These are phyloP conservation scores for Hypholoma sublateritium DNA, from an alignment of 768 basidiomycete species.

Conservation along the genomic window DNA sequence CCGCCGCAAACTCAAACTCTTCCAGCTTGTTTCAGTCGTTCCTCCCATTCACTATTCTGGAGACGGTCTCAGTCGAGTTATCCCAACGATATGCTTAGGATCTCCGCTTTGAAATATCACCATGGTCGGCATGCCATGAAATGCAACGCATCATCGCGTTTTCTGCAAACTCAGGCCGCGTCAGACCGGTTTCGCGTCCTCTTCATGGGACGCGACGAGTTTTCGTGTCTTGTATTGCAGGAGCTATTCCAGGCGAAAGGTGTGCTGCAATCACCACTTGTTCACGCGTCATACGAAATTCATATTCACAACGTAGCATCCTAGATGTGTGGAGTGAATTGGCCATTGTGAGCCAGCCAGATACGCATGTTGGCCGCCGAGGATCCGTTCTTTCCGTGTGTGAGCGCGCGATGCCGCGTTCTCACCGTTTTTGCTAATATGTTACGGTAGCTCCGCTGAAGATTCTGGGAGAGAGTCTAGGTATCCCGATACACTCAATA, in stretches of 20 bases:
- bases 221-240: constrained; percentile 74
- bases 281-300: constrained; percentile 6
- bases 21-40: background rate
- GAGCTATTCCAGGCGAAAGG: constrained; percentile 65
- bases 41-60: background rate
- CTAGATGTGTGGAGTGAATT: constrained; percentile 79
- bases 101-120: background rate
- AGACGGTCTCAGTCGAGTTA: too few species aligned
- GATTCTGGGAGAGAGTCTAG: constrained; percentile 48
- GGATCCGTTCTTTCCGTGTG: constrained; percentile 57
- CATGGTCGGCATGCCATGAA: background rate
- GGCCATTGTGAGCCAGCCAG: constrained; percentile 70
- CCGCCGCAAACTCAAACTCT: background rate
- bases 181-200: constrained; percentile 62
- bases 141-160: background rate
- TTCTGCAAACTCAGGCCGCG: background rate
- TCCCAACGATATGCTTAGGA: background rate
- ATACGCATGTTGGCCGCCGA: constrained; percentile 61
- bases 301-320: constrained; percentile 14
- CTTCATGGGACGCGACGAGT: constrained; percentile 87
- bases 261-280: constrained; percentile 37
- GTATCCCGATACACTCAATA: constrained; percentile 58
- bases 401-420: constrained; percentile 22
- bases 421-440: background rate
- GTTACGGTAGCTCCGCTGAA: constrained; percentile 66